A percentile compares a stretch with the other conserved stretches of the same genome.
These are phyloP conservation scores for Talaromyces adpressus DNA, from an alignment of 495 filamentous ascomycete species.

Conservation along the genomic window DNA sequence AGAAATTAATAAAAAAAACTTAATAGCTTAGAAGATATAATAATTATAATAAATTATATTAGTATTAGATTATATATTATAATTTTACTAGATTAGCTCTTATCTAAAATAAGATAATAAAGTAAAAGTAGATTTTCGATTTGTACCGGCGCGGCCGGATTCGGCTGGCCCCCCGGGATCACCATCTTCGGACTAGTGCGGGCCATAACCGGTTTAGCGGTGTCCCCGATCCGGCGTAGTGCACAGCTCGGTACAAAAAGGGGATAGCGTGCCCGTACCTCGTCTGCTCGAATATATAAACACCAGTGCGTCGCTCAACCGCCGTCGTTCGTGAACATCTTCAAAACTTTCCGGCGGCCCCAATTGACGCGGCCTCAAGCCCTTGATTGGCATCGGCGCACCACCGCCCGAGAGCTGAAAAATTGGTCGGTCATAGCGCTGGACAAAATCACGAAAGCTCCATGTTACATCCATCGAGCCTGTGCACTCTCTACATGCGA, in stretches of 20 bases:
- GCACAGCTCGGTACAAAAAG: background rate
- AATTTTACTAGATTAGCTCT: too few species aligned
- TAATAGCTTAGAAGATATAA: too few species aligned
- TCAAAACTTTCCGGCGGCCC: background rate
- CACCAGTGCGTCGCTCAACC: background rate
- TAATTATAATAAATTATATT: too few species aligned
- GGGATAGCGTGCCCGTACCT: constrained; percentile 1
- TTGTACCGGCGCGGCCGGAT: background rate
- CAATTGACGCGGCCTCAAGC: background rate
- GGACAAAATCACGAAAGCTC: background rate
- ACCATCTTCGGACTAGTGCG: background rate
- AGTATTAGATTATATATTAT: too few species aligned
- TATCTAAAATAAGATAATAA: too few species aligned
- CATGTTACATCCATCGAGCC: background rate
- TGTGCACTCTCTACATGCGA: background rate
- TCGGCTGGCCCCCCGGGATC: background rate
- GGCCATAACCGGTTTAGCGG: background rate
- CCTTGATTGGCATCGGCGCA: too few species aligned
- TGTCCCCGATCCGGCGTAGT: background rate
- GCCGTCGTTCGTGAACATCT: background rate
- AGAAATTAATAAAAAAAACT: too few species aligned
- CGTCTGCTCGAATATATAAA: background rate
- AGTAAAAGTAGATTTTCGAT: background rate
- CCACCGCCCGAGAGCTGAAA: background rate
- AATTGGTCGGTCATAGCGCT: background rate